phyloP scores from a whole-genome alignment of 2,329 filamentous ascomycete species.

The Exophiala alcalophila region DNA sequence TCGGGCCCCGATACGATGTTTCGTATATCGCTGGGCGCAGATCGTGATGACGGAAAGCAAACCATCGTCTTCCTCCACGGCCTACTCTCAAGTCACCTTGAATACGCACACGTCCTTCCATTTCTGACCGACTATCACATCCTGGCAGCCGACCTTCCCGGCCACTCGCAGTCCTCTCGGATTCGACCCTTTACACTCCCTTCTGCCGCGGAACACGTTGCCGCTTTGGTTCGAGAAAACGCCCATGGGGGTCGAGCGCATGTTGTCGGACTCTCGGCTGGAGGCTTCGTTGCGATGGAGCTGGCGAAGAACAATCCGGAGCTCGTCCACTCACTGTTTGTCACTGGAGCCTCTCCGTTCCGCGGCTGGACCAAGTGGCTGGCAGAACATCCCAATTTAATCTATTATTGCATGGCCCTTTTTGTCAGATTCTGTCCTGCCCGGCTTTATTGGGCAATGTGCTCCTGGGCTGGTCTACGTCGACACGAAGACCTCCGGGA shows the following conservation, averaged over 20 bases:
- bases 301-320: constrained; percentile 1
- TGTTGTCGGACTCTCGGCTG: constrained; percentile 6
- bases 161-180: neutral
- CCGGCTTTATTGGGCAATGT: neutral
- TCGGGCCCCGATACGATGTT: too few relatives aligned
- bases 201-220: neutral
- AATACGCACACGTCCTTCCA: constrained; percentile 7
- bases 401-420: constrained; percentile 1
- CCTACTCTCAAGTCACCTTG: constrained; percentile 2
- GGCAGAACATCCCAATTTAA: constrained; percentile 1
- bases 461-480: neutral
- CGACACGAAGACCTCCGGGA: neutral
- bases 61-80: constrained; percentile 9
- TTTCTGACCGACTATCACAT: constrained; percentile 5
- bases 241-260: constrained; percentile 2
- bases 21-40: too few relatives aligned
- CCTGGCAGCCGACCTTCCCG: constrained; percentile 8
- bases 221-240: constrained; percentile 2
- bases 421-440: constrained; percentile 2
- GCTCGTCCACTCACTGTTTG: neutral
- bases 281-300: constrained; percentile 8
- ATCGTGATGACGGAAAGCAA: too few relatives aligned
- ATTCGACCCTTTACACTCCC: constrained; percentile 1
- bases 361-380: constrained; percentile 2
- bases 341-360: constrained; percentile 8